Evolutionary conservation across 2,329 filamentous ascomycete species (phyloP).

Genomic region (Botrytis fabae): DNA sequence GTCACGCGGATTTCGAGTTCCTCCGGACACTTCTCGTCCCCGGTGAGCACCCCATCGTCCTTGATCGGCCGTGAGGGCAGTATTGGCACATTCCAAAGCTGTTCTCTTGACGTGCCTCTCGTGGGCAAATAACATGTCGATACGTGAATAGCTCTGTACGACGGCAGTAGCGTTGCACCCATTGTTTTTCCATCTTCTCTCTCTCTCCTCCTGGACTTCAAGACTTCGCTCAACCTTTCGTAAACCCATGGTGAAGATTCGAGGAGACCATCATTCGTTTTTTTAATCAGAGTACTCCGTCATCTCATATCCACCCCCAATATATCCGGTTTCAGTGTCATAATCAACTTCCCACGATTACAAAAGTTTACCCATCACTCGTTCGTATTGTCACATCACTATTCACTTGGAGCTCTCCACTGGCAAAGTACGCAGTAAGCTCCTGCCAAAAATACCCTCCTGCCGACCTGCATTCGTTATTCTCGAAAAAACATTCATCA

Average conservation of each 20-base stretch:
- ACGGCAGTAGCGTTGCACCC: neutral
- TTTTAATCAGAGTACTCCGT: neutral
- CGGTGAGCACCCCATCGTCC: neutral
- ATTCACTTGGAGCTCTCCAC: neutral
- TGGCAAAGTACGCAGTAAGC: neutral
- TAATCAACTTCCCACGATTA: neutral
- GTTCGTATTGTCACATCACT: neutral
- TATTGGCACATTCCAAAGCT: neutral
- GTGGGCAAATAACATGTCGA: neutral
- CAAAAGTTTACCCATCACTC: neutral
- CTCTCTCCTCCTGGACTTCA: neutral
- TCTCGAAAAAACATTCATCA: neutral
- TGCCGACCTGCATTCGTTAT: neutral
- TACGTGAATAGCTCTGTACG: neutral
- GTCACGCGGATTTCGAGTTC: neutral
- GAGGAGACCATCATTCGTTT: constrained; percentile 10
- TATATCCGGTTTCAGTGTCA: neutral
- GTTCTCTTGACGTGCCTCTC: neutral
- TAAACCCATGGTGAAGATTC: neutral
- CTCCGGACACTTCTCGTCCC: neutral
- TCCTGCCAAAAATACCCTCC: neutral
- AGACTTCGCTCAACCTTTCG: neutral
- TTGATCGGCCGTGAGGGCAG: neutral
- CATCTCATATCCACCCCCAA: neutral
- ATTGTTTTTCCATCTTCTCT: neutral